Evolutionary conservation across 2,329 filamentous ascomycete species (phyloP).

Genomic region (Penicillium sp.): DNA sequence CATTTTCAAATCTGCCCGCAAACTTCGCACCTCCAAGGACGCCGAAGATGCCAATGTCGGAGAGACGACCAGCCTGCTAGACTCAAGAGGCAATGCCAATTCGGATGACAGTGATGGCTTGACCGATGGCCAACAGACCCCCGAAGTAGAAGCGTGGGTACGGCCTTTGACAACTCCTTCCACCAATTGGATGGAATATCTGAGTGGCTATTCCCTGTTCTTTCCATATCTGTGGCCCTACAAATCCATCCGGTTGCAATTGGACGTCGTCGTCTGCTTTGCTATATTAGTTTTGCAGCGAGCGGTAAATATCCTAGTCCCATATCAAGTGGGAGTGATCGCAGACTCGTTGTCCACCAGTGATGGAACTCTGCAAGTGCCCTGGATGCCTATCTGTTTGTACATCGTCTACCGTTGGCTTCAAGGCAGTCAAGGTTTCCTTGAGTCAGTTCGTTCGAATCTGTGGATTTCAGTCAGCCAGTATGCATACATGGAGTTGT

Average conservation of each 20-base stretch:
- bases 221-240: conserved; percentile 61
- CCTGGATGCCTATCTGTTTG: conserved; percentile 61
- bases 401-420: conserved; percentile 68
- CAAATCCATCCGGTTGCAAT: conserved; percentile 61
- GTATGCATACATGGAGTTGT: conserved; percentile 82
- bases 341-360: conserved; percentile 48
- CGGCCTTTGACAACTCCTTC: conserved; percentile 76
- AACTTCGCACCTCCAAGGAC: background rate
- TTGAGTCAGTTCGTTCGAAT: conserved; percentile 69
- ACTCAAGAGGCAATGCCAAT: background rate
- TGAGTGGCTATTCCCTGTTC: conserved; percentile 78
- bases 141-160: conserved; percentile 57
- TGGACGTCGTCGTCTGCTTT: conserved; percentile 74
- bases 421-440: conserved; percentile 55
- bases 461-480: conserved; percentile 91
- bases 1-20: conserved; percentile 32
- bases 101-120: background rate
- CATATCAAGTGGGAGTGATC: conserved; percentile 66
- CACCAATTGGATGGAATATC: conserved; percentile 86
- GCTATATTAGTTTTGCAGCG: conserved; percentile 67
- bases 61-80: background rate
- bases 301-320: conserved; percentile 71
- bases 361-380: conserved; percentile 24
- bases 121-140: background rate
- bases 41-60: background rate